These are phyloP conservation scores for Monosporascus sp. DNA, from an alignment of 2,329 filamentous ascomycete genomes.

Conservation along the genomic window DNA sequence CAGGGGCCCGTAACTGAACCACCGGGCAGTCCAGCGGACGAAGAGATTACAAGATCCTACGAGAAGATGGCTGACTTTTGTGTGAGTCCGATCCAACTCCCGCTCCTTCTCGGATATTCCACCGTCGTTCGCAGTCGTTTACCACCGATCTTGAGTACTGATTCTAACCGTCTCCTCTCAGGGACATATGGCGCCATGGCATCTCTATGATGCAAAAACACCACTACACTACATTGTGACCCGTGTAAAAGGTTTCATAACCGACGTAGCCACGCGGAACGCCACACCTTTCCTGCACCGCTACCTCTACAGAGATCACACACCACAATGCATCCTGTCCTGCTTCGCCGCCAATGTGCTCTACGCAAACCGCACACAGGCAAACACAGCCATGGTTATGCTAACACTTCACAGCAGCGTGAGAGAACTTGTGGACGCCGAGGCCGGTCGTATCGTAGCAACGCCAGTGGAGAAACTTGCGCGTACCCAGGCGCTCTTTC, in stretches of 20 bases:
- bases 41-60: slow-evolving; percentile 8
- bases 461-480: slow-evolving; percentile 20
- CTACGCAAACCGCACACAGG: slow-evolving; percentile 23
- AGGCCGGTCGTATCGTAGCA: slow-evolving; percentile 3
- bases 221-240: slow-evolving; percentile 19
- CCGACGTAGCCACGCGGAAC: slow-evolving; percentile 21
- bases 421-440: slow-evolving; percentile 15
- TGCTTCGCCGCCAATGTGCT: slow-evolving; percentile 27
- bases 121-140: no score
- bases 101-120: no score
- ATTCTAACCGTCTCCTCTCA: slow-evolving; percentile 7
- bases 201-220: slow-evolving; percentile 24
- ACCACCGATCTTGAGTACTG: background rate
- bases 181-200: slow-evolving; percentile 20
- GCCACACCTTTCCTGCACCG: slow-evolving; percentile 26
- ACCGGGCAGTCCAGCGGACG: slow-evolving; percentile 10
- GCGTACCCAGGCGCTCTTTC: slow-evolving; percentile 13
- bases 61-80: slow-evolving; percentile 17
- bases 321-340: slow-evolving; percentile 23
- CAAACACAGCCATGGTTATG: slow-evolving; percentile 24
- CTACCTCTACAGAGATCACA: slow-evolving; percentile 21
- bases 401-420: slow-evolving; percentile 17
- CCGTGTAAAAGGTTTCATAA: slow-evolving; percentile 20
- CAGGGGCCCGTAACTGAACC: slow-evolving; percentile 1
- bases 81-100: slow-evolving; percentile 9